phyloP scores from a whole-genome alignment of 176 grass and related monocot species.

The Raddia guianensis region DNA sequence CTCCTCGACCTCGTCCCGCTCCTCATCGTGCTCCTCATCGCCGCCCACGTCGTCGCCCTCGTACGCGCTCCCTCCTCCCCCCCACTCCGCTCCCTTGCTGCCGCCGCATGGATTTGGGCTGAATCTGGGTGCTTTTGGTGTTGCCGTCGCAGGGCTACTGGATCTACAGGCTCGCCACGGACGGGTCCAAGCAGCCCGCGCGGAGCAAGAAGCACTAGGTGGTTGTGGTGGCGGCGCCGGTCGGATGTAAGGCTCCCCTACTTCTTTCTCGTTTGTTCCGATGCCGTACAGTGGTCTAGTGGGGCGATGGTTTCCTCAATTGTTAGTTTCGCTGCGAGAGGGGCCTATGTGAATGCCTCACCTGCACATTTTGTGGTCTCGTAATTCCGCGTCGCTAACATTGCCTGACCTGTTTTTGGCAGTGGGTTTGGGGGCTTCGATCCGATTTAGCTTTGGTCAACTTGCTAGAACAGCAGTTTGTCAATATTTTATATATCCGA shows the following conservation, averaged over 20 bases:
- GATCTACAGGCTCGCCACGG: slow-evolving; percentile 89
- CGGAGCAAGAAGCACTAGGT: slow-evolving; percentile 77
- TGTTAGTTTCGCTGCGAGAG: background rate
- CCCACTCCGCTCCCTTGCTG: background rate
- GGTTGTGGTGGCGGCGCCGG: background rate
- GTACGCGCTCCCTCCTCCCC: slow-evolving; percentile 35
- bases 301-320: background rate
- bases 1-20: slow-evolving; percentile 70
- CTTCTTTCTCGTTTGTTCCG: background rate
- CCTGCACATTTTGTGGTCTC: background rate
- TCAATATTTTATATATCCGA: background rate
- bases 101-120: background rate
- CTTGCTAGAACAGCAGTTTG: background rate
- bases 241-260: slow-evolving; percentile 18
- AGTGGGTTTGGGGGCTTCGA: background rate
- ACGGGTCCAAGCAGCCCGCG: slow-evolving; percentile 61
- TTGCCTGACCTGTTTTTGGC: background rate
- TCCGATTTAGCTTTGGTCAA: background rate
- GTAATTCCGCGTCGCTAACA: background rate
- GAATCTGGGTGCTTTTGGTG: background rate
- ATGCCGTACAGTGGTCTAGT: background rate
- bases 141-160: slow-evolving; percentile 69
- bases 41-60: slow-evolving; percentile 88
- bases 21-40: slow-evolving; percentile 86
- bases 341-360: background rate